Conservation (phyloP, 179 eudicot genomes). For the Patellifolia procumbens region DNA sequence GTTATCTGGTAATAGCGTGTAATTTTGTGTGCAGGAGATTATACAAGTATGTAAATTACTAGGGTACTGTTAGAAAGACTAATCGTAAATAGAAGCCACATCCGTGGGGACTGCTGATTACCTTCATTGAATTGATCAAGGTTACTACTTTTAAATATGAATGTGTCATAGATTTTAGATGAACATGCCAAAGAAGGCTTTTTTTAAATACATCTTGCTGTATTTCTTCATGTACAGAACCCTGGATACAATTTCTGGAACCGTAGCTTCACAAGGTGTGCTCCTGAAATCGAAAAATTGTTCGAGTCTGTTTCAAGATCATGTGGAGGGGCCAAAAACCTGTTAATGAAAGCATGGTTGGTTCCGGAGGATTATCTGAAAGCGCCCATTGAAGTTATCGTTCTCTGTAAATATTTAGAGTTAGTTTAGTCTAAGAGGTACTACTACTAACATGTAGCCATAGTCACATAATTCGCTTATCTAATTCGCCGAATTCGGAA, state of each 20-base stretch:
- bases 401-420: slow-evolving; percentile 6
- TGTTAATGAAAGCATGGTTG: slow-evolving; percentile 64
- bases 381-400: slow-evolving; percentile 39
- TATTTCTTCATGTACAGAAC: slow-evolving; percentile 48
- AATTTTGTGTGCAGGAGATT: slow-evolving; percentile 56
- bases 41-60: slow-evolving; percentile 90
- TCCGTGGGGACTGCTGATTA: slow-evolving; percentile 95
- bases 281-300: slow-evolving; percentile 87
- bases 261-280: slow-evolving; percentile 79
- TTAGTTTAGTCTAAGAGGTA: slow-evolving; percentile 14
- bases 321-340: slow-evolving; percentile 90
- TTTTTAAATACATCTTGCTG: not conserved
- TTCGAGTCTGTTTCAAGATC: slow-evolving; percentile 93
- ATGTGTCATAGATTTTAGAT: not conserved
- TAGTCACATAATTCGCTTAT: too few relatives aligned
- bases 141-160: slow-evolving; percentile 29
- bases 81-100: slow-evolving; percentile 94
- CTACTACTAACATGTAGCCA: slow-evolving; percentile 12
- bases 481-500: too few relatives aligned
- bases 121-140: slow-evolving; percentile 96
- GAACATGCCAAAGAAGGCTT: not conserved
- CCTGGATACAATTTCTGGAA: slow-evolving; percentile 88
- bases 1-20: not conserved
- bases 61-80: slow-evolving; percentile 89
- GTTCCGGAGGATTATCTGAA: slow-evolving; percentile 68